A percentile compares a stretch with the other conserved stretches of the same genome.
phyloP scores from a whole-genome alignment of 164 flowering plant genomes.

The Aristolochia californica region DNA sequence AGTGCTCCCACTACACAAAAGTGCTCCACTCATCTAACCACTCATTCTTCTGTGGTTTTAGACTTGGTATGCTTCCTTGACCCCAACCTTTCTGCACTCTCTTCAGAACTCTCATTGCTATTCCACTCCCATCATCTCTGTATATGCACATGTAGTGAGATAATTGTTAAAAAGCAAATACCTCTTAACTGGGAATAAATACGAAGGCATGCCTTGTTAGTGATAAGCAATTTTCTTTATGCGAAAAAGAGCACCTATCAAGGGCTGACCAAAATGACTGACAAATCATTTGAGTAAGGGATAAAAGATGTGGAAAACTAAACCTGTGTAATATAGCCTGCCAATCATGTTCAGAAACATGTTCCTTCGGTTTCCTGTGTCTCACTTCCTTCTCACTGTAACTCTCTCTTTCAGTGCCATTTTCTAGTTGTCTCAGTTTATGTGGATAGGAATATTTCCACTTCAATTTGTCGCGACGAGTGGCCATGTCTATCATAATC shows the following conservation, averaged over 20 bases:
- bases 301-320: neutral
- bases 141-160: neutral
- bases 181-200: neutral
- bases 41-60: slow-evolving; percentile 33
- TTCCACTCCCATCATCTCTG: slow-evolving; percentile 87
- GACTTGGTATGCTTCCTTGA: slow-evolving; percentile 43
- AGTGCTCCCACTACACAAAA: slow-evolving; percentile 31
- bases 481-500: slow-evolving; percentile 71
- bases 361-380: slow-evolving; percentile 16
- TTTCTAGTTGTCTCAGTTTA: slow-evolving; percentile 14
- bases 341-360: slow-evolving; percentile 39
- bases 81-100: slow-evolving; percentile 85
- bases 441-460: slow-evolving; percentile 3
- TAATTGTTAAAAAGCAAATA: neutral
- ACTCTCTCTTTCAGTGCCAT: slow-evolving; percentile 15
- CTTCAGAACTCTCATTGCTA: slow-evolving; percentile 54
- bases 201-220: neutral
- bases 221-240: slow-evolving; percentile 1
- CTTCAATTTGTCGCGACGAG: slow-evolving; percentile 11
- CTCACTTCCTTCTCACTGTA: slow-evolving; percentile 12
- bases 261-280: neutral
- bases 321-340: slow-evolving; percentile 65
- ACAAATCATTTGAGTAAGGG: neutral
- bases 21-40: slow-evolving; percentile 32
- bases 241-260: neutral